Evolutionary conservation across 2,329 filamentous ascomycete genomes (phyloP), one percentile per base, ranked within the genome.

Genomic region (Esteya vermicola): DNA sequence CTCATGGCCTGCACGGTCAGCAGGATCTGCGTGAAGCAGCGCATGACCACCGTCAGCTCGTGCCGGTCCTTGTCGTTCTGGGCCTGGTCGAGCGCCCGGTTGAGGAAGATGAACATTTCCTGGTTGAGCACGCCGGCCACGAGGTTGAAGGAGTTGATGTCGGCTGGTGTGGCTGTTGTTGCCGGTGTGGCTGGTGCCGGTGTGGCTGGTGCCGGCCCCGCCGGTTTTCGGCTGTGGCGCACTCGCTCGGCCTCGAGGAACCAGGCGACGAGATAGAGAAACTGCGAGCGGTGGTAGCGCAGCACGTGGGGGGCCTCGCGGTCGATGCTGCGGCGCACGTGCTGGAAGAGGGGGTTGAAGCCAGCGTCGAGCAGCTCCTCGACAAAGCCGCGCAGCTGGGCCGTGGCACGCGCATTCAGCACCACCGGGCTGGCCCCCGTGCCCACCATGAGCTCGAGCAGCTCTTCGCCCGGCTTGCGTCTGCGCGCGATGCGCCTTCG

Each of bases 351-450:
- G 4, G 88, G 88, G 54, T 96, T 98, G 64, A 98, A 98, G 0
- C 85, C 84, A 0, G 89, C 86, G 56, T 98, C 89, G 4, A 98
- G 64, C 50, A 98, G 95, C 34, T 96, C 88, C 49, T 89, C 81
- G 1, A 94, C 84, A 53, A 98, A 98, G 0, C 65, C 66, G 37
- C 81, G 75, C 9, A 98, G 68, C 47, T 86, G 78, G 32, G 75
- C 71, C n/a, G 74, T 78, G n/a, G 88, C 85, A 18, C 73, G 68
- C 2, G 73, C 60, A 16, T 81, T 85, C 13, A 98, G 67, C 26
- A 77, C 65, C 1, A 79, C 72, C 0, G 76, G 75, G 9, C n/a
- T n/a, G n/a, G n/a, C n/a, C n/a, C n/a, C n/a, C n/a, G 75, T 72
- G 40, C 86, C 85, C 1, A 47, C 41, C 27, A 44, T 33, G 44